Base-by-base conservation (phyloP, 805 yeast genomes). In the Nematodospora valgi region DNA sequence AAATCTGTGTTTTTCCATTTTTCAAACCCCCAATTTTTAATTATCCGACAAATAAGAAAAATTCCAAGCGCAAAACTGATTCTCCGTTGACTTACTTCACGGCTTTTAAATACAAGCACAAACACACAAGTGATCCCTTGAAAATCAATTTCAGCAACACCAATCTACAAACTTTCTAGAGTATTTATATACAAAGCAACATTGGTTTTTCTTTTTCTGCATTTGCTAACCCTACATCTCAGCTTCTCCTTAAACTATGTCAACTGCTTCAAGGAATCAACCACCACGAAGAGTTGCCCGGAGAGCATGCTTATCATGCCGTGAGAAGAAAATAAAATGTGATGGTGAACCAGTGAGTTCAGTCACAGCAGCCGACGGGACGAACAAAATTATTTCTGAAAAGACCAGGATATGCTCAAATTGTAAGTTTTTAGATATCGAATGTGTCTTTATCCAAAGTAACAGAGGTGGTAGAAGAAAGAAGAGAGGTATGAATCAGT, bases 281-380 rank as follows among this genome's bases (percentile, higher is more conserved):
- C 27, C 25, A 14, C 20, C 27, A 20, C 27, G 40, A 16, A 61
- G 70, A 5, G 84, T 78, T 2, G 81, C 83, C 0, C 64, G 73
- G 39, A 60, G 80, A 30, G 85, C 85, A 0, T 79, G 85, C 50
- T 58, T 80, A 5, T 66, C 77, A 4, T 79, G 86, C 40, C 72
- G 86, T 26, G 82, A 76, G 45, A 77, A 75, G 58, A 79, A 80
- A 46, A 67, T 79, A 43, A 79, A 77, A 45, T 79, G 86, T 54
- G 83, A 79, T 44, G 85, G 85, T 10, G 83, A 77, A 44, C 48
- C 63, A 10, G 47, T 52, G 4, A 43, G 39, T 25, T 36, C 43
- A 15, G 37, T 38, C 16, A 33, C 39, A n/a, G 27, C 35, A 16
- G 30, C 39, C 5, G 50, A 55, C 4, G 56, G 54, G 5, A 51